Conservation (phyloP, 179 eudicot genomes). For the Beta corolliflora region DNA sequence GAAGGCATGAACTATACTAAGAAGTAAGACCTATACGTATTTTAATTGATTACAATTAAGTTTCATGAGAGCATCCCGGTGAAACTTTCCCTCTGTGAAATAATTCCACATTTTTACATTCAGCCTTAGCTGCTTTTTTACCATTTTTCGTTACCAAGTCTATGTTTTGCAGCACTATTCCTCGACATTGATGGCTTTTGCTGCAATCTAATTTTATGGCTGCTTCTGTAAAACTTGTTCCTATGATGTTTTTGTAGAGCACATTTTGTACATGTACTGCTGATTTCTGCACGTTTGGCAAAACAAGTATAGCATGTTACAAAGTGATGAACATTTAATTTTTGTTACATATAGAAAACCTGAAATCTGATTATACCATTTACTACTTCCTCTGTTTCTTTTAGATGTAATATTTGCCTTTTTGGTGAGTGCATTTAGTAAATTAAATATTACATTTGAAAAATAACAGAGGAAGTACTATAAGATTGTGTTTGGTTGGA, state of each 20-base stretch:
- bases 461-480: neutral
- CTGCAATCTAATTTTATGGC: slow-evolving; percentile 78
- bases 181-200: slow-evolving; percentile 51
- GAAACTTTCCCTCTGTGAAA: slow-evolving; percentile 37
- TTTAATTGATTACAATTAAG: neutral
- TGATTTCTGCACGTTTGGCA: slow-evolving; percentile 41
- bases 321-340: neutral
- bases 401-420: too few species aligned
- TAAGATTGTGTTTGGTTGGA: neutral
- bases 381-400: too few species aligned
- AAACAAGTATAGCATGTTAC: neutral
- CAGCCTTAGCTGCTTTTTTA: slow-evolving; percentile 38
- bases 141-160: slow-evolving; percentile 27
- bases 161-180: slow-evolving; percentile 48
- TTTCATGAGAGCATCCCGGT: slow-evolving; percentile 36
- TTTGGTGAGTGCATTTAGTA: too few species aligned
- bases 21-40: neutral
- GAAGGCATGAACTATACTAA: neutral
- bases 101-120: slow-evolving; percentile 40
- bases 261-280: slow-evolving; percentile 61
- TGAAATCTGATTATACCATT: too few species aligned
- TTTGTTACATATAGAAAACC: neutral
- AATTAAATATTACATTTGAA: too few species aligned
- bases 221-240: slow-evolving; percentile 65
- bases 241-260: slow-evolving; percentile 56